Percentiles rank a stretch among this genome's conserved stretches.
phyloP scores from a whole-genome alignment of 768 basidiomycete species.

The Boletus rex-veris region DNA sequence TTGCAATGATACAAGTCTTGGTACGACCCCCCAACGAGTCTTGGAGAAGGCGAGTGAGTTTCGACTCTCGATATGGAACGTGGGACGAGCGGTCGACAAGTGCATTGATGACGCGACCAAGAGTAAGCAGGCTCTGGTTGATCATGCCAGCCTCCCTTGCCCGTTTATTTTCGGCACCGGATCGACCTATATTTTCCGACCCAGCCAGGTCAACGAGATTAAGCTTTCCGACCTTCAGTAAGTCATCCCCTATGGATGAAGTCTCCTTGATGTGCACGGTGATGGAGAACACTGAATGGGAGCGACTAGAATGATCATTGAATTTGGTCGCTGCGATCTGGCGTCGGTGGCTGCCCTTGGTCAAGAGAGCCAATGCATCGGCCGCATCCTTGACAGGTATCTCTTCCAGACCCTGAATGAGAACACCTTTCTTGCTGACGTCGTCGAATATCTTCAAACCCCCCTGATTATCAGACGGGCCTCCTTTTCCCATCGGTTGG shows the following conservation, averaged over 20 bases:
- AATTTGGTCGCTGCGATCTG: conserved; percentile 96
- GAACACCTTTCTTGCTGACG: conserved; percentile 77
- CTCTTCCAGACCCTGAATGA: conserved; percentile 96
- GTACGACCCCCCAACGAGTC: conserved; percentile 98
- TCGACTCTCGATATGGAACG: conserved; percentile 96
- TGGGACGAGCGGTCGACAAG: conserved; percentile 90
- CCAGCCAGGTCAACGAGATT: conserved; percentile 98
- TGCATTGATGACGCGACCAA: conserved; percentile 94
- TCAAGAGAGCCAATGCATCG: conserved; percentile 79
- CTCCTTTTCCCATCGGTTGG: conserved; percentile 75
- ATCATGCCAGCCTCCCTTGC: conserved; percentile 99
- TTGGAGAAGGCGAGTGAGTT: conserved; percentile 94
- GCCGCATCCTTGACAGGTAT: conserved; percentile 75
- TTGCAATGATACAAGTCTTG: conserved; percentile 97
- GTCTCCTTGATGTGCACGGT: conserved; percentile 90
- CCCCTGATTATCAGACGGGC: conserved; percentile 47
- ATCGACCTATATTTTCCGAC: conserved; percentile 94
- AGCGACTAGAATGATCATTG: conserved; percentile 96
- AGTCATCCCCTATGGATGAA: conserved; percentile 73
- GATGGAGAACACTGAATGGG: conserved; percentile 97
- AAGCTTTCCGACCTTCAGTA: conserved; percentile 90
- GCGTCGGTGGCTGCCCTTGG: conserved; percentile 84
- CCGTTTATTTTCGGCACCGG: conserved; percentile 91
- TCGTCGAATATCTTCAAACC: conserved; percentile 94
- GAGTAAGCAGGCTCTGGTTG: conserved; percentile 94